Evolutionary conservation across 805 yeast genomes (phyloP), one percentile per base, ranked within the genome.

Genomic region (Candida dajiaensis): DNA sequence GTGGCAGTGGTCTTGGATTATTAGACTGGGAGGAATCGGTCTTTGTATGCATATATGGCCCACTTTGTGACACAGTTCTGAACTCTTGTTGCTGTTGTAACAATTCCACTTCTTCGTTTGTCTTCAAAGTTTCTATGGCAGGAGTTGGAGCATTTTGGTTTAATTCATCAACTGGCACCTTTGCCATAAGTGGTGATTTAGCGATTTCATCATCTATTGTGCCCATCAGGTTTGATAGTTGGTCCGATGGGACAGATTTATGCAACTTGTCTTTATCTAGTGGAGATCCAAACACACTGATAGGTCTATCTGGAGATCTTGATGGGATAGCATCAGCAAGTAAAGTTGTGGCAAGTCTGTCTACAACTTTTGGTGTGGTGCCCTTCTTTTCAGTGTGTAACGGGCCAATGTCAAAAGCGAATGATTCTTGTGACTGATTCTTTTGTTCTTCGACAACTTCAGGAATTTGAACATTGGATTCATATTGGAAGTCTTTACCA

Each of bases 301-400:
- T 40, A n/a, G 64, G 64, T 55, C 64, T 59, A 8, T 48, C 46
- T 43, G 57, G 56, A 1, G 64, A 59, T 48, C 64, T 55, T 13
- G 64, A 56, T 13, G 64, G 64, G 39, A 60, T 55, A 2, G 59
- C 42, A 10, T 52, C 54, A 29, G 51, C 53, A 3, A 56, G 33
- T 8, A 46, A 29, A 7, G 54, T 52, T 6, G 51, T 38, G 8
- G 33, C 22, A 20, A 46, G 29, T 40, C 53, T 49, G 13, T 54
- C 59, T 12, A 48, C 11, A 8, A 21, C 20, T 20, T 38, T 25
- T 20, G 46, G 52, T 1, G 42, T 12, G 8, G 43, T 37, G 15
- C 43, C 20, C 10, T 45, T 51, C 37, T 46, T 55, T 36, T 44
- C 49, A 2, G 61, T 55, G 41, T 46, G 48, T 38, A 57, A 40